Base-by-base conservation (phyloP, 1,139 yeast genomes). In the Taiozyma sp. region DNA sequence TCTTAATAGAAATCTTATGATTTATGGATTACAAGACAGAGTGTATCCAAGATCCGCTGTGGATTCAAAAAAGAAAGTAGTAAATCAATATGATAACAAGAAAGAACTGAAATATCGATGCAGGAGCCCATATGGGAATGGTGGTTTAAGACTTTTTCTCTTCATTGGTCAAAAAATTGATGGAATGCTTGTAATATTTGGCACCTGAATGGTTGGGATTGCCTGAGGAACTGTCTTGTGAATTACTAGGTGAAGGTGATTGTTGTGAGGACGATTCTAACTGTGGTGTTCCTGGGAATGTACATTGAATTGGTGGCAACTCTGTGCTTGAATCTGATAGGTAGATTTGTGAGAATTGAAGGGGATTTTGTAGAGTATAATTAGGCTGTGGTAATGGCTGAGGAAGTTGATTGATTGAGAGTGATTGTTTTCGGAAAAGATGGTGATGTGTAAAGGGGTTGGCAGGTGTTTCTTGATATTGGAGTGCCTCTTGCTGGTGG, bases 121-220 rank as follows among this genome's bases (percentile, higher is more conserved):
- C 36, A 32, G 9, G 4, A 13, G 34, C n/a, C 14, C 34, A 30
- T 24, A 30, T 30, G 9, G 36, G 16, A n/a, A 34, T 30, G 24
- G 42, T 8, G n/a, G 40, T 41, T 32, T 23, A 34, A 41, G 19
- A 24, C 41, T 16, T 32, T 13, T 47, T 46, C 8, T 47, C 52
- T 8, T 47, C 46, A 32, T 53, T 51, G 9, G 62, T 60, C 27
- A 60, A 46, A 49, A 60, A 60, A 36, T 53, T 48, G 19, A 60
- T 60, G 32, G 58, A 56, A 45, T 60, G 58, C 40, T 58, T 58
- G 49, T 57, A 57, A 46, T 45, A 42, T 13, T 32, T 32, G 8
- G 36, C 19, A 4, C 19, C 36, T 38, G 41, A 19, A 19, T 38
- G 8, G 19, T 10, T 38, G 12, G 23, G 23, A 38, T 19, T 38